These are phyloP conservation scores for Aureobasidium musti DNA, from an alignment of 2,329 filamentous ascomycete species.

Conservation along the genomic window DNA sequence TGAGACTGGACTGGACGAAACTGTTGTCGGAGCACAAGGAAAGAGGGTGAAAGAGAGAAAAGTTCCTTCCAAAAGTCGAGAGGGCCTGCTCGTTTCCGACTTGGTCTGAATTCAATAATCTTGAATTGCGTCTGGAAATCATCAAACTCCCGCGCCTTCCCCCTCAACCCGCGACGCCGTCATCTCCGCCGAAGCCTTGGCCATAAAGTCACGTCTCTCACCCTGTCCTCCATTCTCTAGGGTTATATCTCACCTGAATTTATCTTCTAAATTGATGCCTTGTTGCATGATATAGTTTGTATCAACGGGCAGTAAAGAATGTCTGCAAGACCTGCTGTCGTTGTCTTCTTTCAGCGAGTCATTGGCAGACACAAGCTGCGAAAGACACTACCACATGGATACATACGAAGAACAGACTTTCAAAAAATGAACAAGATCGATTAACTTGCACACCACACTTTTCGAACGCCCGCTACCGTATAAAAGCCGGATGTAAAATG, in stretches of 20 bases:
- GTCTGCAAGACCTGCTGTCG: too few species aligned
- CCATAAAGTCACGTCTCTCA: background rate
- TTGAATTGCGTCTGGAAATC: background rate
- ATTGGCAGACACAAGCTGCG: background rate
- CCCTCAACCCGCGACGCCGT: constrained; percentile 21
- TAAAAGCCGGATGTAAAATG: constrained; percentile 8
- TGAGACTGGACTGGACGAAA: background rate
- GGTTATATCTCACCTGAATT: background rate
- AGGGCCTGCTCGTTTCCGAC: constrained; percentile 6
- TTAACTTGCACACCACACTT: constrained; percentile 21
- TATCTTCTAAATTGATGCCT: background rate
- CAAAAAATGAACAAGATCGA: background rate
- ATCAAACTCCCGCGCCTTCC: background rate
- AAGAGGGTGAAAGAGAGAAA: background rate
- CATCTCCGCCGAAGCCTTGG: constrained; percentile 14
- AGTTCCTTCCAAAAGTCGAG: constrained; percentile 1
- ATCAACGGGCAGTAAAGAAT: too few species aligned
- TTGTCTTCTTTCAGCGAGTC: background rate
- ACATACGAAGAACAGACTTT: background rate
- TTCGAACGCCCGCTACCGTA: constrained; percentile 29
- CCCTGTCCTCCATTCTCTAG: background rate
- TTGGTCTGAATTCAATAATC: background rate
- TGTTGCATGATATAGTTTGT: background rate
- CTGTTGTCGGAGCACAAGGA: background rate
- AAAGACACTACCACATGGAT: too few species aligned